Evolutionary conservation across 148 eudicot species (phyloP).

Genomic region (Persicaria maculosa): DNA sequence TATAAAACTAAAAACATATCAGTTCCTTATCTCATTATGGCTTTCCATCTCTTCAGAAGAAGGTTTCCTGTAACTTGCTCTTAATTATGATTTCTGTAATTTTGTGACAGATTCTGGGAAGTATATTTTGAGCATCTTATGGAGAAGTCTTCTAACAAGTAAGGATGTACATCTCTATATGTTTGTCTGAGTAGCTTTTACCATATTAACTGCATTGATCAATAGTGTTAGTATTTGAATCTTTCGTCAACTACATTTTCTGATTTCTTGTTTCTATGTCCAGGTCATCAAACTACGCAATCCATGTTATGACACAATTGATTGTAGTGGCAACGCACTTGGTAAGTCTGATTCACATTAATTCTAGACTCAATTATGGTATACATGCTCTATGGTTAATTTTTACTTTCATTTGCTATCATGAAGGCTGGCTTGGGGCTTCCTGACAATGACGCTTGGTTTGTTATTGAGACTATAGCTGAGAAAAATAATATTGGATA

Average conservation of each 20-base stretch:
- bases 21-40: background rate
- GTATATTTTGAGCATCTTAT: conserved; percentile 85
- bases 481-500: conserved; percentile 91
- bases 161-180: conserved; percentile 23
- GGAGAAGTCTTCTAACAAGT: conserved; percentile 91
- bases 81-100: conserved; percentile 2
- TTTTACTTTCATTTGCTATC: background rate
- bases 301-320: conserved; percentile 66
- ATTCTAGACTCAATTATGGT: background rate
- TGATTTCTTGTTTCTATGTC: conserved; percentile 15
- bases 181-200: background rate
- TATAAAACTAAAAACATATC: background rate
- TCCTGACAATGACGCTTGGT: conserved; percentile 90
- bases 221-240: background rate
- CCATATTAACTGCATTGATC: background rate
- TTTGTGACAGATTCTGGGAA: conserved; percentile 86
- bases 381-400: background rate
- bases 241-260: background rate
- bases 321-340: conserved; percentile 74
- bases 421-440: conserved; percentile 94
- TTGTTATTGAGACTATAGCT: conserved; percentile 85
- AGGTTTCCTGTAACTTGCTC: background rate
- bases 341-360: conserved; percentile 35
- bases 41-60: background rate
- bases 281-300: conserved; percentile 91